Evolutionary conservation across 768 basidiomycete species (phyloP), one percentile per base, ranked within the genome.

Genomic region (Leccinum imitatum): DNA sequence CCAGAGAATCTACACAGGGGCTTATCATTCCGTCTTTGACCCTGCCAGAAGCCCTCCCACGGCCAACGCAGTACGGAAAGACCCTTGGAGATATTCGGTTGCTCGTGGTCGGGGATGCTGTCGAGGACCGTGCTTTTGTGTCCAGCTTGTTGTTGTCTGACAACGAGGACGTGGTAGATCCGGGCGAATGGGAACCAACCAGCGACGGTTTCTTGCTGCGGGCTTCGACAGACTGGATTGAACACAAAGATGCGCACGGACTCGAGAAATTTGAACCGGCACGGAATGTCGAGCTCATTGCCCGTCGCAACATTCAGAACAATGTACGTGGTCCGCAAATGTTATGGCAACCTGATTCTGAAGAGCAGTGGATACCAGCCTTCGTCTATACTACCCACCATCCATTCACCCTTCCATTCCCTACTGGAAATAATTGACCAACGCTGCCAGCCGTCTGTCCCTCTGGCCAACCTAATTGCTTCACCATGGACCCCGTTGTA

Each of bases 221-320:
- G 17, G 87, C 86, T 6, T 89, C 87, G 2, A 90, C 89, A 7
- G 84, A 87, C 66, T 90, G 89, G 89, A 71, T 85, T 15, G 87
- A 89, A 65, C 85, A 86, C 65, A 78, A 76, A 23, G 86, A 87
- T 67, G 79, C 77, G 1, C 84, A 88, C 64, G 87, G 86, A 1
- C 75, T 86, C 4, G 87, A 90, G 69, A 84, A 81, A 59, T 84
- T 82, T 44, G 88, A 89, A 65, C 83, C 87, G 8, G 77, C 80
- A 13, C 76, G 81, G 62, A 90, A 90, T 65, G 75, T 90, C 8
- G 85, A 90, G 66, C 78, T 90, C 39, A 65, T 83, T 44, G 80
- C 81, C 54, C 10, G 77, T 10, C 84, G 81, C 62, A 77, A 80
- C 53, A 68, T 73, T 54, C 70, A 75, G 25, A 66, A 74, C 46